Evolutionary conservation across 306 rosid species (phyloP).

Genomic region (Spatholobus suberectus): DNA sequence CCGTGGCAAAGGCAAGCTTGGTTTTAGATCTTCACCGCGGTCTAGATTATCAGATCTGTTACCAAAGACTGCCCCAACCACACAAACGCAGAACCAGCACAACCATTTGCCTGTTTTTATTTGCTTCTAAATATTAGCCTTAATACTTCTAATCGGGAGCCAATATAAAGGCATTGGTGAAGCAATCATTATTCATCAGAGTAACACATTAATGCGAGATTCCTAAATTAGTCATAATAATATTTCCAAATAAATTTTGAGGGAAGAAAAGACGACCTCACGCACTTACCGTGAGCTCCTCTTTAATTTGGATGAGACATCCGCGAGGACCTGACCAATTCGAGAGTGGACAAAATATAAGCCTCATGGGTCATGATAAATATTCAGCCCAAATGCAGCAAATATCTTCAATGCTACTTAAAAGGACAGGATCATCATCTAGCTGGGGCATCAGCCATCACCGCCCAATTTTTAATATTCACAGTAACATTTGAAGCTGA

Average conservation of each 20-base stretch:
- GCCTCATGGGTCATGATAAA: constrained; percentile 30
- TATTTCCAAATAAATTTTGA: constrained; percentile 9
- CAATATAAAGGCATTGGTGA: background rate
- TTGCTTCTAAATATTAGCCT: background rate
- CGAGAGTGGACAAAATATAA: constrained; percentile 47
- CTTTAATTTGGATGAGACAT: constrained; percentile 38
- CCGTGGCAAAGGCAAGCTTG: background rate
- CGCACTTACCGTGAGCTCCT: constrained; percentile 45
- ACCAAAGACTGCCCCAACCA: background rate
- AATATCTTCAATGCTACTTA: constrained; percentile 31
- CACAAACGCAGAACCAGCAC: background rate
- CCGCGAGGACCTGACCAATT: constrained; percentile 45
- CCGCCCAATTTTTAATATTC: background rate
- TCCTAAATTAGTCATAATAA: constrained; percentile 26
- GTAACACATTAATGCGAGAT: background rate
- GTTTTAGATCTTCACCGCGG: background rate
- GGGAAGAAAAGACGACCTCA: constrained; percentile 18
- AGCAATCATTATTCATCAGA: background rate
- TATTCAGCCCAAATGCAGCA: constrained; percentile 35
- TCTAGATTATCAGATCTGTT: background rate
- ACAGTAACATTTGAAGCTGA: background rate
- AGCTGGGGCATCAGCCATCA: no score
- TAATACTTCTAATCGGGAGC: background rate
- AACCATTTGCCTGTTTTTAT: background rate
- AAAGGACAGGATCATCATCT: background rate